Evolutionary conservation across 768 basidiomycete species (phyloP).

Genomic region (Daedaleopsis nitida): DNA sequence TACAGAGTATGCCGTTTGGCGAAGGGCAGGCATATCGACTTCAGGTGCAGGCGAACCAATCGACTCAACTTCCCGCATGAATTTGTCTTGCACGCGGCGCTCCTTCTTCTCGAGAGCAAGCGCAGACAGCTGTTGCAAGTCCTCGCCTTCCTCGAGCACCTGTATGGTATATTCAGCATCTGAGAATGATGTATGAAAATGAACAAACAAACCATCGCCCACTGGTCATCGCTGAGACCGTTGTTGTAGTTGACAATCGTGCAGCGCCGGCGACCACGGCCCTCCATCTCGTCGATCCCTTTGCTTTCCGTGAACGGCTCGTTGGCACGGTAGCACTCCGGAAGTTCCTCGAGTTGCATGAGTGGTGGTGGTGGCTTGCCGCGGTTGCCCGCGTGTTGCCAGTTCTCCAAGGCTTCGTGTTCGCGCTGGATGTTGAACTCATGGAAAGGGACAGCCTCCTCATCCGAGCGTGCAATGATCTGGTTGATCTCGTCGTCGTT

Average conservation of each 20-base stretch:
- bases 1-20: slow-evolving; percentile 97
- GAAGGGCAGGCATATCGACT: slow-evolving; percentile 56
- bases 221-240: slow-evolving; percentile 91
- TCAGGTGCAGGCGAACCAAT: slow-evolving; percentile 27
- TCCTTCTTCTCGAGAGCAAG: slow-evolving; percentile 65
- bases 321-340: slow-evolving; percentile 86
- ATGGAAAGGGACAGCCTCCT: slow-evolving; percentile 76
- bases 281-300: slow-evolving; percentile 66
- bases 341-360: slow-evolving; percentile 87
- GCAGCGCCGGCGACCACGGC: slow-evolving; percentile 83
- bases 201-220: slow-evolving; percentile 68
- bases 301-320: slow-evolving; percentile 72
- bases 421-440: slow-evolving; percentile 83
- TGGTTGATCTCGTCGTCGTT: slow-evolving; percentile 95
- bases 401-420: slow-evolving; percentile 59
- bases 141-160: slow-evolving; percentile 83
- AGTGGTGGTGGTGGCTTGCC: slow-evolving; percentile 78
- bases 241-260: slow-evolving; percentile 92
- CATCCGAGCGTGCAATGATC: slow-evolving; percentile 82
- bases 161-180: slow-evolving; percentile 25
- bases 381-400: slow-evolving; percentile 74
- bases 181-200: not conserved
- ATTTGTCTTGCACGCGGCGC: slow-evolving; percentile 59
- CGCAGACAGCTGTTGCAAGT: slow-evolving; percentile 72
- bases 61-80: slow-evolving; percentile 55